Percentiles rank a stretch among this genome's conserved stretches.
These are phyloP conservation scores for Penicillium alfredii DNA, from an alignment of 495 filamentous ascomycete genomes.

Conservation along the genomic window DNA sequence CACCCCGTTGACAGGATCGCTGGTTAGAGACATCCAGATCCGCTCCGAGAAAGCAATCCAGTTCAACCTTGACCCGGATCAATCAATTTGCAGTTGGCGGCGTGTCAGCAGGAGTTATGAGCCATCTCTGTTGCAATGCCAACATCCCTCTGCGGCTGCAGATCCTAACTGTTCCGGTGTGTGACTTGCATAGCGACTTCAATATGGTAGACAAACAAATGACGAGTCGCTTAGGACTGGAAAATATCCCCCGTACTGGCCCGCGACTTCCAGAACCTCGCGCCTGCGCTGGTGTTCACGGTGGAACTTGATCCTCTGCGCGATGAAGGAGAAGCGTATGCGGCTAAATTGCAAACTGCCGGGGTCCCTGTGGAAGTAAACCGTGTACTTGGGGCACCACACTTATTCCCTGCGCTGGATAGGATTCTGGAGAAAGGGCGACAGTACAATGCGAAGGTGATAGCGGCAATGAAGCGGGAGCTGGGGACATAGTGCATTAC, in stretches of 20 bases:
- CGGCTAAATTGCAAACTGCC: slow-evolving; percentile 31
- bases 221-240: no score
- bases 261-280: slow-evolving; percentile 28
- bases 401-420: slow-evolving; percentile 32
- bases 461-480: slow-evolving; percentile 24
- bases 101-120: slow-evolving; percentile 33
- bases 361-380: slow-evolving; percentile 31
- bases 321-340: slow-evolving; percentile 43
- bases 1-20: no score
- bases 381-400: slow-evolving; percentile 29
- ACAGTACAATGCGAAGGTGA: slow-evolving; percentile 24
- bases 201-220: no score
- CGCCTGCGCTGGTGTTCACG: slow-evolving; percentile 40
- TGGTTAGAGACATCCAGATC: slow-evolving; percentile 19
- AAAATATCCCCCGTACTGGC: slow-evolving; percentile 36
- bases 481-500: slow-evolving; percentile 8
- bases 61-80: slow-evolving; percentile 27
- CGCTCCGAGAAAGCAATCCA: slow-evolving; percentile 26
- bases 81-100: slow-evolving; percentile 30
- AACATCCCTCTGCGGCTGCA: slow-evolving; percentile 31
- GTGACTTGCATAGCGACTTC: slow-evolving; percentile 31
- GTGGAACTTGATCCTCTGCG: slow-evolving; percentile 43
- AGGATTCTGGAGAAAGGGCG: slow-evolving; percentile 25
- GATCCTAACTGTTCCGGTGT: slow-evolving; percentile 31
- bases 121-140: slow-evolving; percentile 32